These are phyloP conservation scores for Plasmodium adleri DNA, from an alignment of 169 alveolate species.

Conservation along the genomic window DNA sequence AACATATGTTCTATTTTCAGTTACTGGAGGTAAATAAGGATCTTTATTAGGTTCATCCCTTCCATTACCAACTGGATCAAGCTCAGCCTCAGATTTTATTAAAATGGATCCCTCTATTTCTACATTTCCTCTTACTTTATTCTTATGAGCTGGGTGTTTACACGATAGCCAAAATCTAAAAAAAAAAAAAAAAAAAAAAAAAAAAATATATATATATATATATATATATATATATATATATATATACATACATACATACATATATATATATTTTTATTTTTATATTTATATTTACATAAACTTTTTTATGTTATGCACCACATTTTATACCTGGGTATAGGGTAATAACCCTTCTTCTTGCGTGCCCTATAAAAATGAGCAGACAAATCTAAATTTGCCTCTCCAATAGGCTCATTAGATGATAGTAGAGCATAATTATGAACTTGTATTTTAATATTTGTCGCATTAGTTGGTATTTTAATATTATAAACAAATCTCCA, in stretches of 20 bases:
- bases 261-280: not conserved
- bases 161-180: conserved; percentile 85
- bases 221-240: not conserved
- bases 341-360: conserved; percentile 82
- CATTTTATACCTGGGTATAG: conserved; percentile 81
- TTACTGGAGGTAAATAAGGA: conserved; percentile 90
- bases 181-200: not conserved
- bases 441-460: conserved; percentile 89
- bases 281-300: not conserved
- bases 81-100: conserved; percentile 88
- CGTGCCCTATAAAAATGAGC: conserved; percentile 88
- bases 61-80: conserved; percentile 92
- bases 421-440: conserved; percentile 82
- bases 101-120: conserved; percentile 90
- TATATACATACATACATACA: not conserved
- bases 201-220: not conserved
- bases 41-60: conserved; percentile 92
- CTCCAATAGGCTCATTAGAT: conserved; percentile 89
- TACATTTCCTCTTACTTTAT: conserved; percentile 88
- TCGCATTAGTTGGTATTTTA: conserved; percentile 89
- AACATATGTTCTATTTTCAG: conserved; percentile 91
- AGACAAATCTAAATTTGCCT: conserved; percentile 87
- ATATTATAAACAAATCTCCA: conserved; percentile 92
- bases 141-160: conserved; percentile 87
- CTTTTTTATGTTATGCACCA: not conserved